These are phyloP conservation scores for Tephrocybe rancida DNA, from an alignment of 768 basidiomycete genomes.

Conservation along the genomic window DNA sequence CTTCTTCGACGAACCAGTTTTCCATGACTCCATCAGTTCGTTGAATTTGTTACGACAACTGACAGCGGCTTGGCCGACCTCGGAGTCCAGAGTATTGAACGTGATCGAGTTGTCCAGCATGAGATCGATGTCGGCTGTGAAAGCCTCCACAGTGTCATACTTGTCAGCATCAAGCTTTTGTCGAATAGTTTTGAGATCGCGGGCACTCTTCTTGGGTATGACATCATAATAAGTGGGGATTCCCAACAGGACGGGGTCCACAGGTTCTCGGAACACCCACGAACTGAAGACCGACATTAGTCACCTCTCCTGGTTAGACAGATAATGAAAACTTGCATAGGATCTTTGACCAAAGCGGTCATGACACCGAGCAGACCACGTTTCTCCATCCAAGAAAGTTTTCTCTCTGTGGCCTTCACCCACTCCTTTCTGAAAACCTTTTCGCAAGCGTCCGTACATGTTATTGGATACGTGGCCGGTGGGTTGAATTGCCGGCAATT, in stretches of 20 bases:
- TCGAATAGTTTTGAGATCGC: conserved; percentile 84
- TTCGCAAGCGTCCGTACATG: conserved; percentile 76
- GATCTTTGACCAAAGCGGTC: conserved; percentile 69
- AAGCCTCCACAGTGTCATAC: conserved; percentile 75
- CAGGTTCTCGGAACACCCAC: conserved; percentile 80
- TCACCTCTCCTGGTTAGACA: not conserved
- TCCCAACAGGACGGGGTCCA: conserved; percentile 82
- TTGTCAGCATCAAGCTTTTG: conserved; percentile 81
- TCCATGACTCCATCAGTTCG: conserved; percentile 53
- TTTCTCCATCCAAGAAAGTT: conserved; percentile 79
- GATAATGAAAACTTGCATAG: conserved; percentile 39
- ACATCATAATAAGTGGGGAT: conserved; percentile 91
- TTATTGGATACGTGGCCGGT: conserved; percentile 70
- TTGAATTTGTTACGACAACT: conserved; percentile 51
- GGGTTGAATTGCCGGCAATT: conserved; percentile 97
- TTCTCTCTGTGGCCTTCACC: conserved; percentile 72
- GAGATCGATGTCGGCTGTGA: conserved; percentile 84
- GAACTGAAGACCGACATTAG: conserved; percentile 42
- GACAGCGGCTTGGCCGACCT: conserved; percentile 70
- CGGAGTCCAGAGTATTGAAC: conserved; percentile 85
- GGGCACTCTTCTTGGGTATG: conserved; percentile 82
- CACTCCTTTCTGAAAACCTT: conserved; percentile 83
- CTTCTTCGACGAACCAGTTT: conserved; percentile 60
- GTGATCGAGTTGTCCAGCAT: conserved; percentile 89
- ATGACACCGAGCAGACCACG: conserved; percentile 72